Percentiles rank a stretch among this genome's conserved stretches.
phyloP scores from a whole-genome alignment of 805 yeast genomes.

The Candida ulmi region DNA sequence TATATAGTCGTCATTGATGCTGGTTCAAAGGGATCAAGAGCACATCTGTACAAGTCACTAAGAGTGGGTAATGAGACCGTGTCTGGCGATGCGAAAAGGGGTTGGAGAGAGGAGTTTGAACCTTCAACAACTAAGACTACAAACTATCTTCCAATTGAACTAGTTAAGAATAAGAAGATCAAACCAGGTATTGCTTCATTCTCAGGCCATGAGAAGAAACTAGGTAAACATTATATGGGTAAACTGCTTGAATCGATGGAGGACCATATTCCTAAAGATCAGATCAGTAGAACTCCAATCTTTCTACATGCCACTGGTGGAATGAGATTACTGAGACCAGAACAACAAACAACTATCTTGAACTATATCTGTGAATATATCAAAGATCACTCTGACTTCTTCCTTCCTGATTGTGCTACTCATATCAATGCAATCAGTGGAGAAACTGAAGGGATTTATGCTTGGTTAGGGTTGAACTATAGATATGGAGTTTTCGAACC shows the following conservation, averaged over 20 bases:
- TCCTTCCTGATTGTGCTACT: conserved; percentile 53
- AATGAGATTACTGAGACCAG: conserved; percentile 51
- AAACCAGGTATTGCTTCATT: conserved; percentile 56
- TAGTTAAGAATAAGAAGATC: conserved; percentile 21
- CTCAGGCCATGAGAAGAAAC: conserved; percentile 39
- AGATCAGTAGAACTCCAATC: conserved; percentile 58
- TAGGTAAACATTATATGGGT: conserved; percentile 48
- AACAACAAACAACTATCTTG: conserved; percentile 41
- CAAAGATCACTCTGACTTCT: conserved; percentile 40
- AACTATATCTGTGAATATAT: conserved; percentile 46
- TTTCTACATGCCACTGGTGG: conserved; percentile 71
- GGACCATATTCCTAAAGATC: conserved; percentile 52
- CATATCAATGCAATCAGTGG: conserved; percentile 61
- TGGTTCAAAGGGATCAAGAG: conserved; percentile 62
- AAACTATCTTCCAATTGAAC: conserved; percentile 11
- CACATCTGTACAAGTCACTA: conserved; percentile 39
- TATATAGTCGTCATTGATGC: conserved; percentile 59
- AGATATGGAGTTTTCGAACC: conserved; percentile 37
- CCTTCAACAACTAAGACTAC: not conserved
- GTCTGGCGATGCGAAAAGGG: conserved; percentile 1
- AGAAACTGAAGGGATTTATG: conserved; percentile 59
- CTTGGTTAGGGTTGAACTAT: conserved; percentile 62
- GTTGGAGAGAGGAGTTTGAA: conserved; percentile 4
- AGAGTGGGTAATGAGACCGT: not conserved
- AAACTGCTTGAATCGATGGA: conserved; percentile 43